These are phyloP conservation scores for Albizia julibrissin DNA, from an alignment of 306 rosid genomes.

Conservation along the genomic window DNA sequence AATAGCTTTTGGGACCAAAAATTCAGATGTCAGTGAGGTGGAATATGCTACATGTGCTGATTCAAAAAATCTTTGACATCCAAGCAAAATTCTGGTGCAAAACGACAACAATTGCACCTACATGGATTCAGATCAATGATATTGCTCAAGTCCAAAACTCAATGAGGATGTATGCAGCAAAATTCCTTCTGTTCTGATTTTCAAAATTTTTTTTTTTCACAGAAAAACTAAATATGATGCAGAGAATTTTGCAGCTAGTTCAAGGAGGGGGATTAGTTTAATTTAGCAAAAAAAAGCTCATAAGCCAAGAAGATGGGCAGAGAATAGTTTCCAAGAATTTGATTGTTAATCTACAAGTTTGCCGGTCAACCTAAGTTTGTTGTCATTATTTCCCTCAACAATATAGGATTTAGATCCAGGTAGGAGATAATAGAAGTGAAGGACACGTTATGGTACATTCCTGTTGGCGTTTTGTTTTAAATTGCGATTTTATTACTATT, in stretches of 20 bases:
- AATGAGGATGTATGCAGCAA: too few relatives aligned
- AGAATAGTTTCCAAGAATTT: constrained; percentile 39
- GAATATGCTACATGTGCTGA: too few relatives aligned
- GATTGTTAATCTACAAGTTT: background rate
- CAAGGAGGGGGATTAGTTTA: constrained; percentile 59
- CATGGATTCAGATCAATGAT: too few relatives aligned
- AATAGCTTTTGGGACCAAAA: too few relatives aligned
- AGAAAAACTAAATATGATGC: background rate
- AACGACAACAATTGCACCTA: too few relatives aligned
- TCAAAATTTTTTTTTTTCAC: too few relatives aligned
- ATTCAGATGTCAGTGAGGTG: too few relatives aligned
- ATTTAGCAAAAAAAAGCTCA: constrained; percentile 74
- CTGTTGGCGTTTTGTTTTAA: background rate
- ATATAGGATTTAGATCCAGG: constrained; percentile 4
- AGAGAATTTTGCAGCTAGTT: constrained; percentile 51
- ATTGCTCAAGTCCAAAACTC: too few relatives aligned
- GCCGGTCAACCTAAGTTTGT: background rate
- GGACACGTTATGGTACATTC: background rate
- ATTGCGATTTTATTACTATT: background rate
- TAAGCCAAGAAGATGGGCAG: constrained; percentile 82
- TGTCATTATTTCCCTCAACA: background rate
- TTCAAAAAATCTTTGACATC: too few relatives aligned
- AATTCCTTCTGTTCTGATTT: too few relatives aligned
- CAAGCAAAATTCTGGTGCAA: too few relatives aligned
- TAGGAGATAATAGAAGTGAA: background rate